Conservation (phyloP, 164 flowering plant genomes). For the Tetracentron sinense region DNA sequence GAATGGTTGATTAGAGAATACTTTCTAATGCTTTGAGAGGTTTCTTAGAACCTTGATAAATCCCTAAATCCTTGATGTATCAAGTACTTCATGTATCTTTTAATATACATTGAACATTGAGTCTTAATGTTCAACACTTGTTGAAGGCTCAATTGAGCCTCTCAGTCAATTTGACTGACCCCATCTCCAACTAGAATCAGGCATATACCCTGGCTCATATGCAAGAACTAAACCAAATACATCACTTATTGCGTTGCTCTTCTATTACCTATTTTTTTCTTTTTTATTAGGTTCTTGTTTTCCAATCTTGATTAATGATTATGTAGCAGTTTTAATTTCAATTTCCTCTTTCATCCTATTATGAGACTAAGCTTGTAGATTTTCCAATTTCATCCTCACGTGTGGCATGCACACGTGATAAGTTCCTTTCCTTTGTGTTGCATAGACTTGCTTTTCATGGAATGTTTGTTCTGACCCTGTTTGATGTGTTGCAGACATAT, state of each 20-base stretch:
- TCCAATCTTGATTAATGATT: not conserved
- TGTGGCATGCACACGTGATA: not conserved
- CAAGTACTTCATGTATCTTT: not conserved
- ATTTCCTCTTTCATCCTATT: not conserved
- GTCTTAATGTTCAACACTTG: not conserved
- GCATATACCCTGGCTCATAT: too few species aligned
- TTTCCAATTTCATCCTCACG: not conserved
- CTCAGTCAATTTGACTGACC: not conserved
- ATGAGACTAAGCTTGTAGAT: not conserved
- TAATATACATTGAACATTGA: not conserved
- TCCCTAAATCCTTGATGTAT: not conserved
- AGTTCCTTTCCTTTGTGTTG: not conserved
- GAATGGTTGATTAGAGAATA: too few species aligned
- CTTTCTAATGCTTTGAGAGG: not conserved
- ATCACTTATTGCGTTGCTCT: too few species aligned
- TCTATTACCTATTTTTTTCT: too few species aligned
- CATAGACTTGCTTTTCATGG: not conserved
- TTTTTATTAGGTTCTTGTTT: too few species aligned
- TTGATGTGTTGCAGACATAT: slow-evolving; percentile 53
- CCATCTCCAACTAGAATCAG: not conserved
- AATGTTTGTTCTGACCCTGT: not conserved
- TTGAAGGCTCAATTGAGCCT: too few species aligned
- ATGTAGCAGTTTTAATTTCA: too few species aligned
- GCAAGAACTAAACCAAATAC: too few species aligned
- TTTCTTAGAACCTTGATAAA: too few species aligned